Evolutionary conservation across 2,329 filamentous ascomycete genomes (phyloP), one percentile per base, ranked within the genome.

Genomic region (Lasiodiplodia sp.): DNA sequence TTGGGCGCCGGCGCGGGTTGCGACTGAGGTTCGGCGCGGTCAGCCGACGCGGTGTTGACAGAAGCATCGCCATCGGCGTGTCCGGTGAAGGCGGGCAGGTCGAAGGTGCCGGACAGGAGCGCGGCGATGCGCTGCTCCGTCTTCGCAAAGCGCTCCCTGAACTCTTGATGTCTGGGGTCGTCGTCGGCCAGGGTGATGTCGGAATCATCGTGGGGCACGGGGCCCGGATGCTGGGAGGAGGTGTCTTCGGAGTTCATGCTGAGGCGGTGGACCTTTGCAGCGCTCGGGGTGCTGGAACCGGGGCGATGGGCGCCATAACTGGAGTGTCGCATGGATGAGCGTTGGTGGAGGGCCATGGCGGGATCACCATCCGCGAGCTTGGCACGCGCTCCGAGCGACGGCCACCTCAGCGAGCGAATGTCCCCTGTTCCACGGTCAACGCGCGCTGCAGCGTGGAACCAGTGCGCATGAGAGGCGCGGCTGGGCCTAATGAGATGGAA

Each of bases 81-180:
- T 16, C 57, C 64, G 63, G 66, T 52, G 25, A 14, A 7, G 25
- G 51, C 49, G 58, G 37, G 10, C 23, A 56, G 49, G 11, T 72
- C 47, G 5, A 38, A 25, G 18, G 34, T 80, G 52, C 81, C 82
- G 49, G 85, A 84, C 78, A 97, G 96, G n/a, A 97, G 83, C 52
- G 88, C 84, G 71, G 89, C 87, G 75, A 97, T 90, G 81, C 89
- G 91, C 73, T 88, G 87, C 81, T 97, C 93, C 74, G 88, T 91
- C 79, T 88, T 88, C 77, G 88, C 88, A 85, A 92, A 97, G 67
- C 94, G 83, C 69, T 93, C 89, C 78, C 89, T 88, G 80, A 97
- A 96, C 77, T 90, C 84, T 76, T 77, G 75, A 57, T 82, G 78
- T 70, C 81, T 75, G 64, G 82, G 80, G 74, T 85, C 83, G 69